These are phyloP conservation scores for Saccharomyces eubayanus DNA, from an alignment of 805 yeast species.

Conservation along the genomic window DNA sequence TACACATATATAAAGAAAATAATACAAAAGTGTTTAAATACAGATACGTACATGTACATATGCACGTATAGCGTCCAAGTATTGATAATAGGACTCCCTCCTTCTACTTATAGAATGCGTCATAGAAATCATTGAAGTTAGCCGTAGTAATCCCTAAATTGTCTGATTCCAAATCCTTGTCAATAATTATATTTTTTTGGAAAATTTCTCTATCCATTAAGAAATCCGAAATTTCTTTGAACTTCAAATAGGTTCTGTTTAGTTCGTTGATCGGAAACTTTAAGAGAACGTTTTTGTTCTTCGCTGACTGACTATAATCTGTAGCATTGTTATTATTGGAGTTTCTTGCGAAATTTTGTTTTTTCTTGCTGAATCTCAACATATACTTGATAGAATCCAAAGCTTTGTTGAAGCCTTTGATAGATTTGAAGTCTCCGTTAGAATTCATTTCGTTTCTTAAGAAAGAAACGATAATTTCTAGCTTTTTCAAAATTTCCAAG, in stretches of 20 bases:
- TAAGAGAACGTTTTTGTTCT: neutral
- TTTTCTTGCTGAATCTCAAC: neutral
- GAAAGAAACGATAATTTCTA: neutral
- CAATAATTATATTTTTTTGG: neutral
- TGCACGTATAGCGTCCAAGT: neutral
- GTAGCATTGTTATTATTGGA: neutral
- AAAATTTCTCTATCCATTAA: neutral
- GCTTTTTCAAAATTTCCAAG: neutral
- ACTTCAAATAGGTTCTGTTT: neutral
- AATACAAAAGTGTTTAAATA: neutral
- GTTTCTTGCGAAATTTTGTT: neutral
- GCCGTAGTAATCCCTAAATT: neutral
- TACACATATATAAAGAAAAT: neutral
- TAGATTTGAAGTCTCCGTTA: neutral
- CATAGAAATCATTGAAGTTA: neutral
- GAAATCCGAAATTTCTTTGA: neutral
- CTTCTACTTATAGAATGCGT: neutral
- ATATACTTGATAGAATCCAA: neutral
- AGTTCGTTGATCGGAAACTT: neutral
- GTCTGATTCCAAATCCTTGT: neutral
- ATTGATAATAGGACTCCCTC: neutral
- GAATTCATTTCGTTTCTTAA: neutral
- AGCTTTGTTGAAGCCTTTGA: neutral
- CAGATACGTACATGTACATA: neutral
- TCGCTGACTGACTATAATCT: neutral